A percentile compares a stretch with the other conserved stretches of the same genome.
These are phyloP conservation scores for Mucor irregularis DNA, from an alignment of 371 early-diverging fungal species.

Conservation along the genomic window DNA sequence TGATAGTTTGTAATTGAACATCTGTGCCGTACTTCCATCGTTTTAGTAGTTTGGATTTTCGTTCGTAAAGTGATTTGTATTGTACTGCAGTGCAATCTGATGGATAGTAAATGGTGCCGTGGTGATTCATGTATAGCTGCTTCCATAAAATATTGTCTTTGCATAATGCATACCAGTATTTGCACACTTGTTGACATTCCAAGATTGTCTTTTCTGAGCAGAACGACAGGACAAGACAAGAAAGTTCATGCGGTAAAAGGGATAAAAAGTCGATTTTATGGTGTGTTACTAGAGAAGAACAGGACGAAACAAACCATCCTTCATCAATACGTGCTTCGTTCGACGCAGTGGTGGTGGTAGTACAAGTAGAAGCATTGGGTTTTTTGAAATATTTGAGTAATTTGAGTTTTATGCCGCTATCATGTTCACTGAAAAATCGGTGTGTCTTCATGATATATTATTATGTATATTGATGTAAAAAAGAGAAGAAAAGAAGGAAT, in stretches of 20 bases:
- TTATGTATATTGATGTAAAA: no score
- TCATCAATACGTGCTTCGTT: conserved; percentile 19
- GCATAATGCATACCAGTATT: conserved; percentile 8
- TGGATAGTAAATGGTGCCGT: background rate
- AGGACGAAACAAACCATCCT: conserved; percentile 1
- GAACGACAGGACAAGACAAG: conserved; percentile 6
- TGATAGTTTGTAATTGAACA: conserved; percentile 24
- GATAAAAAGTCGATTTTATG: conserved; percentile 10
- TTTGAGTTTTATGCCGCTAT: no score
- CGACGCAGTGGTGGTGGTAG: no score
- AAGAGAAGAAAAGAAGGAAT: no score
- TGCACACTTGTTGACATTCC: background rate
- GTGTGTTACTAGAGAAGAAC: background rate
- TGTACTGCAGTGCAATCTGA: background rate
- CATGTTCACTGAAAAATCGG: no score
- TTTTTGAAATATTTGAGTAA: background rate
- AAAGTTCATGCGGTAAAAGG: conserved; percentile 14
- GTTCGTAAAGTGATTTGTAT: conserved; percentile 8
- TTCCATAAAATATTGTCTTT: conserved; percentile 20
- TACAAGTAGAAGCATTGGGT: background rate
- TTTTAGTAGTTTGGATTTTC: conserved; percentile 7
- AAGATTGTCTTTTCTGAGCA: conserved; percentile 13
- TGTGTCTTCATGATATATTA: no score
- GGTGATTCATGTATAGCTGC: conserved; percentile 6
- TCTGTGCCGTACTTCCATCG: conserved; percentile 14